phyloP scores from a whole-genome alignment of 2,329 filamentous ascomycete genomes.

The Dryadomyces quercus-mongolicae region DNA sequence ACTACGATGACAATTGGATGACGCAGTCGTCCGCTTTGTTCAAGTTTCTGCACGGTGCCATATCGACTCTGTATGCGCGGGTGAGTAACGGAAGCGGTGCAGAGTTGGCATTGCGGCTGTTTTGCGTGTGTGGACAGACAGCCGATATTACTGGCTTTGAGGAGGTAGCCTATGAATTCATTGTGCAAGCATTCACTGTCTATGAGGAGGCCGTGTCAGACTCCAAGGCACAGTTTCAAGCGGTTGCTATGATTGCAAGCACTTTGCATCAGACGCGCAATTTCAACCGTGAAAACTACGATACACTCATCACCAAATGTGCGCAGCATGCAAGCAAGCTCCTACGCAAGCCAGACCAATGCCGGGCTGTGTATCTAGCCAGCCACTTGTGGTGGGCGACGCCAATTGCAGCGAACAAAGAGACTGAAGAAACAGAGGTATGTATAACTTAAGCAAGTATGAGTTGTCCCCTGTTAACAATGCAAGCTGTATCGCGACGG shows the following conservation, averaged over 20 bases:
- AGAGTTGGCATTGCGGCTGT: conserved; percentile 79
- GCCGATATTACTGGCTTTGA: conserved; percentile 87
- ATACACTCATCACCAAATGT: conserved; percentile 95
- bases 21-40: conserved; percentile 64
- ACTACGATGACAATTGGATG: conserved; percentile 57
- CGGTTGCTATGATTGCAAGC: conserved; percentile 85
- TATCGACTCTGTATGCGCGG: conserved; percentile 78
- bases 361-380: conserved; percentile 87
- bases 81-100: conserved; percentile 61
- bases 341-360: conserved; percentile 95
- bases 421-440: conserved; percentile 70
- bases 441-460: background rate
- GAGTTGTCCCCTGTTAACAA: background rate
- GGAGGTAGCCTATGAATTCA: conserved; percentile 96
- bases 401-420: conserved; percentile 62
- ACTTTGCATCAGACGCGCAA: conserved; percentile 79
- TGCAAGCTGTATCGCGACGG: conserved; percentile 84
- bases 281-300: conserved; percentile 95
- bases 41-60: conserved; percentile 85
- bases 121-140: conserved; percentile 83
- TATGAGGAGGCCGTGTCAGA: conserved; percentile 96
- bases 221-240: conserved; percentile 93
- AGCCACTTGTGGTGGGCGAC: conserved; percentile 98
- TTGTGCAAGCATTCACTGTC: conserved; percentile 93
- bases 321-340: conserved; percentile 94